Evolutionary conservation across 768 basidiomycete genomes (phyloP).

Genomic region (Tulasnella sp.): DNA sequence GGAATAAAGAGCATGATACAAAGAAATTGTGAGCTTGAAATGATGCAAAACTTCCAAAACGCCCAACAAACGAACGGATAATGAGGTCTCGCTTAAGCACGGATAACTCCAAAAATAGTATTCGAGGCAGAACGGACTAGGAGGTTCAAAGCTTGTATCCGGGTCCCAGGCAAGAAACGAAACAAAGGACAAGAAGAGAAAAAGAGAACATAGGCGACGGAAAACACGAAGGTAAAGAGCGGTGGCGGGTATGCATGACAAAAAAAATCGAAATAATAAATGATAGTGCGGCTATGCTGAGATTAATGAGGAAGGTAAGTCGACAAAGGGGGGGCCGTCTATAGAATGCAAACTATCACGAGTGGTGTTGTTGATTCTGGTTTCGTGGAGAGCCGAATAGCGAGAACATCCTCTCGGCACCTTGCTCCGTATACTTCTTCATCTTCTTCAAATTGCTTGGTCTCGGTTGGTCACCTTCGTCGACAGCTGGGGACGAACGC

Average conservation of each 20-base stretch:
- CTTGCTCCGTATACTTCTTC: slow-evolving; percentile 49
- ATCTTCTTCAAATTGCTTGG: slow-evolving; percentile 75
- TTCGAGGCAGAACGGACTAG: neutral
- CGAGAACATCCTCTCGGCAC: slow-evolving; percentile 59
- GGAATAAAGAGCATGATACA: too few relatives aligned
- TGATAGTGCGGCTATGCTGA: neutral
- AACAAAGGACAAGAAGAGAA: neutral
- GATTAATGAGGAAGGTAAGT: neutral
- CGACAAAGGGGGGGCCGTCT: neutral
- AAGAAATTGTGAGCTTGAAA: neutral
- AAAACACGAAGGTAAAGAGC: neutral
- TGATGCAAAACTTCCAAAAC: neutral
- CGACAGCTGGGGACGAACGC: slow-evolving; percentile 36
- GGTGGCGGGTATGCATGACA: slow-evolving; percentile 1
- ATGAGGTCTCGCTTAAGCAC: neutral
- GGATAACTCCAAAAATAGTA: neutral
- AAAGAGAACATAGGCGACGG: neutral
- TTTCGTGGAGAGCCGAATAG: slow-evolving; percentile 68
- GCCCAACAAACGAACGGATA: neutral
- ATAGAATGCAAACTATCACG: slow-evolving; percentile 13
- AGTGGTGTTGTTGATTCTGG: slow-evolving; percentile 10
- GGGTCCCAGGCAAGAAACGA: neutral
- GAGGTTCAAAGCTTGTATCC: neutral
- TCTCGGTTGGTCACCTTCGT: slow-evolving; percentile 52
- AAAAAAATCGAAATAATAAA: slow-evolving; percentile 7